phyloP scores from a whole-genome alignment of 495 filamentous ascomycete genomes.

The Niebla homalea region DNA sequence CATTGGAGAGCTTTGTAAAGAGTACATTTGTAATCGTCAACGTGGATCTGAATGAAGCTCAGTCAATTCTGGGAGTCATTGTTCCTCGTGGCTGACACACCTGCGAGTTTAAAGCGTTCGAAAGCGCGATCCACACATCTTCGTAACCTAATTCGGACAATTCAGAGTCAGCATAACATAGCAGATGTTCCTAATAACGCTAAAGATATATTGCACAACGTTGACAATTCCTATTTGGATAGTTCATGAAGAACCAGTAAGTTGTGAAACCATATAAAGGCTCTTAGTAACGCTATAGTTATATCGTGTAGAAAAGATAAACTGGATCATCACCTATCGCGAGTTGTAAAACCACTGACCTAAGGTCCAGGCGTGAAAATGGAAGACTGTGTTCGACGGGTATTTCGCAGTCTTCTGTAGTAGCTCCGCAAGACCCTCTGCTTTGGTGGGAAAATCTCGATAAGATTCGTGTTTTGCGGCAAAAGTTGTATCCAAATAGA shows the following conservation, averaged over 20 bases:
- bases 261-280: no score
- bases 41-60: constrained; percentile 48
- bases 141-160: constrained; percentile 57
- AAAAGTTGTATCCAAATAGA: constrained; percentile 86
- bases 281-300: no score
- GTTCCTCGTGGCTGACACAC: constrained; percentile 26
- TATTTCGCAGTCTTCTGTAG: constrained; percentile 54
- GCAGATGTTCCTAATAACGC: no score
- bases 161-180: no score
- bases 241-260: no score
- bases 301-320: no score
- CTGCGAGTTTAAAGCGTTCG: constrained; percentile 50
- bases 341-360: no score
- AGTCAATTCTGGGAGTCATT: neutral
- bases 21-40: constrained; percentile 65
- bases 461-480: constrained; percentile 33
- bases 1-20: constrained; percentile 55
- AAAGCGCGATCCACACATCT: constrained; percentile 79
- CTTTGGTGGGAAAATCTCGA: constrained; percentile 41
- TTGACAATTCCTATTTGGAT: no score
- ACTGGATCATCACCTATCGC: no score
- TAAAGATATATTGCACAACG: no score
- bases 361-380: constrained; percentile 73
- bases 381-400: constrained; percentile 64
- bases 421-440: constrained; percentile 64